Base-by-base conservation (phyloP, 139 green algal genomes). In the Picochlorum sp. region DNA sequence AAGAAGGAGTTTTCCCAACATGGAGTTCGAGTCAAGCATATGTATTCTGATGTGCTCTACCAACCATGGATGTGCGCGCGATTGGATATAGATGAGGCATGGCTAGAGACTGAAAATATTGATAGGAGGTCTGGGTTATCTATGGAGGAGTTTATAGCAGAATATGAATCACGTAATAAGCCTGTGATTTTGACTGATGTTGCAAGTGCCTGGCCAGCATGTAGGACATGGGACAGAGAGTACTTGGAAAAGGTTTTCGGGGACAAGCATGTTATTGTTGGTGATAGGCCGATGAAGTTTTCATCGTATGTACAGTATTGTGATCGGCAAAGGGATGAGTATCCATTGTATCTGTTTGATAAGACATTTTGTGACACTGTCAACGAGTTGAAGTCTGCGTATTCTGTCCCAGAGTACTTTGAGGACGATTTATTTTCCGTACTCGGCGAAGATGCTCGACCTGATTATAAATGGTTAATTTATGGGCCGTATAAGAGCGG, bases 381-480 rank as follows among this genome's bases (percentile, higher is more conserved):
- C 1, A 81, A 87, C 0, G 38, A 77, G 16, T 76, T 98, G 30
- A 74, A 59, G 0, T 8, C 38, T 1, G 93, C 97, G 60, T 98
- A 91, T 63, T 21, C 73, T 65, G 73, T 87, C 45, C 86, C 85
- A 6, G n/a, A 71, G 28, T 67, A 79, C 11, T 93, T 93, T 61
- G 2, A 21, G 2, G 89, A 98, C 20, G 93, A 98, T 73, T 74
- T 97, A 24, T 97, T 98, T 52, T 60, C 65, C 3, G 59, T 93
- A 49, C 62, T 97, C 61, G 85, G 80, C 14, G 66, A 72, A 2
- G 37, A 79, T 16, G 37, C 14, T 6, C 66, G 75, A 20, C 79
- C 75, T 16, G 66, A 80, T 54, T 64, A 57, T 74, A 78, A 85
- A 20, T 99, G 94, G 94, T 77, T 99, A 34, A 98, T 99, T 63